Conservation (phyloP, 768 basidiomycete species). For the Porphyrellus cyaneotinctus region DNA sequence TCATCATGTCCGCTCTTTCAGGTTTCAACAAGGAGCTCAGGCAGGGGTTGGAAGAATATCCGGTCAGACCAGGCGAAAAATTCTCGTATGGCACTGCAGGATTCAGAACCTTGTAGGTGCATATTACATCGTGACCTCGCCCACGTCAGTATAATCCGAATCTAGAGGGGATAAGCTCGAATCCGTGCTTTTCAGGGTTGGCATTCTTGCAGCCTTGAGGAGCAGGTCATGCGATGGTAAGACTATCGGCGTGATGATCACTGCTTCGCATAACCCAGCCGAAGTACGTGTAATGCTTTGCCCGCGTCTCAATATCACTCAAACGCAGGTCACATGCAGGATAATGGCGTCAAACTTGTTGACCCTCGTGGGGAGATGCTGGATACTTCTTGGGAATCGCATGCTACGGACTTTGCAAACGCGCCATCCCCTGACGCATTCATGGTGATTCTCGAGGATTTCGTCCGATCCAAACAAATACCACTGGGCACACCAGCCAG, state of each 20-base stretch:
- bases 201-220: constrained; percentile 81
- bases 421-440: constrained; percentile 73
- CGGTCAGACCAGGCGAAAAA: constrained; percentile 61
- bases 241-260: constrained; percentile 97
- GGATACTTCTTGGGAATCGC: constrained; percentile 84
- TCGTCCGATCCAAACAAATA: constrained; percentile 66
- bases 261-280: constrained; percentile 99
- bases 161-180: constrained; percentile 68
- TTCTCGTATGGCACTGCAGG: constrained; percentile 95
- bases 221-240: constrained; percentile 91
- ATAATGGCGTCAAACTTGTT: constrained; percentile 98
- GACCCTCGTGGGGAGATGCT: constrained; percentile 98
- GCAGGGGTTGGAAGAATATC: constrained; percentile 55
- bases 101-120: constrained; percentile 81
- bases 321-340: constrained; percentile 44
- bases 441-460: constrained; percentile 52
- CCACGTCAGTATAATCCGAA: constrained; percentile 7
- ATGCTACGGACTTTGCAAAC: constrained; percentile 87
- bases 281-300: constrained; percentile 47
- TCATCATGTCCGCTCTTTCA: constrained; percentile 34
- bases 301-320: neutral
- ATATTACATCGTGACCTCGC: constrained; percentile 2
- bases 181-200: constrained; percentile 92
- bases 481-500: constrained; percentile 73
- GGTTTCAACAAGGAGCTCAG: constrained; percentile 41